Evolutionary conservation across 164 flowering plant genomes (phyloP).

Genomic region (Nymphaea thermarum): DNA sequence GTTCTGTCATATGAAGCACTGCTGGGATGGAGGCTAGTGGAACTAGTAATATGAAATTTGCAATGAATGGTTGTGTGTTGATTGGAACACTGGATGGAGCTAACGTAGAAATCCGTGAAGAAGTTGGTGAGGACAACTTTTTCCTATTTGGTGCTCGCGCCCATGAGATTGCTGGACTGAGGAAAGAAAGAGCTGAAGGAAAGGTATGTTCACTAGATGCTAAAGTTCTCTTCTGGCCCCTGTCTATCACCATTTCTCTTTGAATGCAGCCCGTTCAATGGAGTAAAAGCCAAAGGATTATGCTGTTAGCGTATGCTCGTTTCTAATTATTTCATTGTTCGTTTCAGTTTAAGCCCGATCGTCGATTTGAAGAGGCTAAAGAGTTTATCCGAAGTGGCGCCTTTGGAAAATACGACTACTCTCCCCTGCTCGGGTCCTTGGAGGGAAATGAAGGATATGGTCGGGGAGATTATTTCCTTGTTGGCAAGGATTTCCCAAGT

Average conservation of each 20-base stretch:
- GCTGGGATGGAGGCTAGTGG: slow-evolving; percentile 99
- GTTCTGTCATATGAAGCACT: slow-evolving; percentile 33
- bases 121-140: slow-evolving; percentile 89
- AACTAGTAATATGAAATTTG: slow-evolving; percentile 98
- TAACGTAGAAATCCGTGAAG: slow-evolving; percentile 90
- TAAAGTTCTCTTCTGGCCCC: not conserved
- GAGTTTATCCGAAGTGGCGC: slow-evolving; percentile 60
- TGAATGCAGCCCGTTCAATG: not conserved
- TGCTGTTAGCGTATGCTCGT: not conserved
- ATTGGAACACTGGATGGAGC: slow-evolving; percentile 98
- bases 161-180: slow-evolving; percentile 66
- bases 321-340: slow-evolving; percentile 1
- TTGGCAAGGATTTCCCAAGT: slow-evolving; percentile 89
- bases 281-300: not conserved
- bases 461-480: slow-evolving; percentile 84
- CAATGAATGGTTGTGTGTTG: slow-evolving; percentile 88
- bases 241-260: not conserved
- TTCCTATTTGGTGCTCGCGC: slow-evolving; percentile 93
- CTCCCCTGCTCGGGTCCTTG: slow-evolving; percentile 66
- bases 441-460: slow-evolving; percentile 94
- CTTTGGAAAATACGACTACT: slow-evolving; percentile 58
- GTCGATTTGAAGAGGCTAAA: slow-evolving; percentile 80
- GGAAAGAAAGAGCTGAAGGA: slow-evolving; percentile 85
- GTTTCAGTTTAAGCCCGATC: slow-evolving; percentile 73
- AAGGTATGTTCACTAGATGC: slow-evolving; percentile 31